Conservation (phyloP, 2,329 filamentous ascomycete genomes). For the Oidium heveae region DNA sequence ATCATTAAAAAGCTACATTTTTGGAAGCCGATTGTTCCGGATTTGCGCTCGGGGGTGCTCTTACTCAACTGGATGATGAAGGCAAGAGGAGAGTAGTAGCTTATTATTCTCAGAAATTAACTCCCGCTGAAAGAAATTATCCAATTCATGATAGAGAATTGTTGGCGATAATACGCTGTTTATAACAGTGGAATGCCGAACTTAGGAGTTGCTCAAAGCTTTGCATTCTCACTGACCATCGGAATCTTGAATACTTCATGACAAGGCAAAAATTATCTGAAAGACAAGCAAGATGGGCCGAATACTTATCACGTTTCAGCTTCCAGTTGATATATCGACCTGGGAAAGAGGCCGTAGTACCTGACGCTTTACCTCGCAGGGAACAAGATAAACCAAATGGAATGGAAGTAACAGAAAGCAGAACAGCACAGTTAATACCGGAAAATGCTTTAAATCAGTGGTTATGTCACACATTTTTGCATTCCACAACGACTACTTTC, state of each 20-base stretch:
- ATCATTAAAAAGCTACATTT: too few relatives aligned
- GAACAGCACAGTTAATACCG: too few relatives aligned
- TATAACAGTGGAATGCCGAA: neutral
- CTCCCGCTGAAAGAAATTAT: neutral
- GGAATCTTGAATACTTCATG: neutral
- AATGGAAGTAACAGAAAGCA: too few relatives aligned
- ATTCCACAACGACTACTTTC: neutral
- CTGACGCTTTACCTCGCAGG: neutral
- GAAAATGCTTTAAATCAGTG: neutral
- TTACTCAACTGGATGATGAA: slow-evolving; percentile 1
- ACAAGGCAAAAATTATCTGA: neutral
- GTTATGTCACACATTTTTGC: neutral
- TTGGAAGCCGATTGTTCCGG: neutral
- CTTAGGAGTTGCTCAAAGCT: neutral
- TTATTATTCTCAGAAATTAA: neutral
- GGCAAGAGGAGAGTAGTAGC: neutral
- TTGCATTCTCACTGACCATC: neutral
- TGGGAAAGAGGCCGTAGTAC: neutral
- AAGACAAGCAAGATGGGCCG: neutral
- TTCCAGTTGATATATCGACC: neutral
- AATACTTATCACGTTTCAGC: neutral
- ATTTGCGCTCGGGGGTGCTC: neutral
- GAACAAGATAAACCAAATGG: neutral
- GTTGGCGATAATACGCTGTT: slow-evolving; percentile 1
- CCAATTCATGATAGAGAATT: slow-evolving; percentile 2